phyloP scores from a whole-genome alignment of 495 filamentous ascomycete genomes.

The Penicillium coprophilum region DNA sequence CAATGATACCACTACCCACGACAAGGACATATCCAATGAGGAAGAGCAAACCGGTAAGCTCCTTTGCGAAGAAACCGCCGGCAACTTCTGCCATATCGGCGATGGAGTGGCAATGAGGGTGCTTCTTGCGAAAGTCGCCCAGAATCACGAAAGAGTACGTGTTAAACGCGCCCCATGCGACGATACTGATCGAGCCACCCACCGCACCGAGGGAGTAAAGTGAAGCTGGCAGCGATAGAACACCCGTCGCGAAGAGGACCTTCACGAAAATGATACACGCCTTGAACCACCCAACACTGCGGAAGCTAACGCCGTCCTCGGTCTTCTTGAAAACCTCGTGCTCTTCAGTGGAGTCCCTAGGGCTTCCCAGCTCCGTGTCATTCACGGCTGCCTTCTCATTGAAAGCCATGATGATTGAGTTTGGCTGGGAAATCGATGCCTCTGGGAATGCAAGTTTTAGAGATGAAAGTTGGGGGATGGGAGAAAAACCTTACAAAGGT shows the following conservation, averaged over 20 bases:
- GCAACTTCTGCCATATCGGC: constrained; percentile 69
- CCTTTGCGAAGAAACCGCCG: constrained; percentile 51
- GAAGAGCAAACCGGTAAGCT: constrained; percentile 44
- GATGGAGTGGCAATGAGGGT: constrained; percentile 49
- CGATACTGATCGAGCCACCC: constrained; percentile 52
- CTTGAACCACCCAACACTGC: constrained; percentile 52
- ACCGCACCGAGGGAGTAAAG: constrained; percentile 64
- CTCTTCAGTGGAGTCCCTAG: constrained; percentile 18
- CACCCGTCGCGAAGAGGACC: constrained; percentile 54
- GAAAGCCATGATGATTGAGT: constrained; percentile 1
- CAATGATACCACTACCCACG: constrained; percentile 47
- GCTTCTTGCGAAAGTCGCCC: constrained; percentile 32
- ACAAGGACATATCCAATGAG: constrained; percentile 48
- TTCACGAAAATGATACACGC: constrained; percentile 57
- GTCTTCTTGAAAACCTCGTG: constrained; percentile 54
- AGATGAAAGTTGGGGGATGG: neutral
- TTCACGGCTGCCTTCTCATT: constrained; percentile 1
- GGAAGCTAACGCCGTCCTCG: constrained; percentile 50
- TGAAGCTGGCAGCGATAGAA: constrained; percentile 58
- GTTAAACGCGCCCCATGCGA: constrained; percentile 60
- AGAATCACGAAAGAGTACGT: constrained; percentile 41
- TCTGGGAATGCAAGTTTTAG: neutral
- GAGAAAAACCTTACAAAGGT: neutral
- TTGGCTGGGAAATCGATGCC: neutral
- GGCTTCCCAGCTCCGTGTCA: constrained; percentile 6